Evolutionary conservation across 192 early-diverging fungal genomes (phyloP).

Genomic region (Podila horticola): DNA sequence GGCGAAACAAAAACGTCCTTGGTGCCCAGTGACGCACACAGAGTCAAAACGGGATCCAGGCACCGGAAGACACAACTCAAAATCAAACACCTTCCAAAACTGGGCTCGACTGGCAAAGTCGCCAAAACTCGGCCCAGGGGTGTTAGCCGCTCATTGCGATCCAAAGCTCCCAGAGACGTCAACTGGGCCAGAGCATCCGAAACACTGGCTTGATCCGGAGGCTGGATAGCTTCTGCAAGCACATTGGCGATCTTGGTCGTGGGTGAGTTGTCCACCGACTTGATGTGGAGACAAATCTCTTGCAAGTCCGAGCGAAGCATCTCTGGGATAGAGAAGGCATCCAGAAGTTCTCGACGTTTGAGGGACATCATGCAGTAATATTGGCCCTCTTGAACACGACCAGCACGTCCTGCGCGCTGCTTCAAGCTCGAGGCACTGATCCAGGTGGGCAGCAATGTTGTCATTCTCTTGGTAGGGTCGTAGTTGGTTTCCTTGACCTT

Average conservation of each 20-base stretch:
- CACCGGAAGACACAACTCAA: slow-evolving; percentile 68
- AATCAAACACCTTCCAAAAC: slow-evolving; percentile 74
- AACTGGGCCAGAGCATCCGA: slow-evolving; percentile 48
- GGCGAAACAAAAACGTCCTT: slow-evolving; percentile 55
- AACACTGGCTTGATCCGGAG: slow-evolving; percentile 54
- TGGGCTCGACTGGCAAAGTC: slow-evolving; percentile 73
- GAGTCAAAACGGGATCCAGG: slow-evolving; percentile 74
- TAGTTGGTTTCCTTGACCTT: slow-evolving; percentile 71
- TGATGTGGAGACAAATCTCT: slow-evolving; percentile 62
- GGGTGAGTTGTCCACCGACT: slow-evolving; percentile 54
- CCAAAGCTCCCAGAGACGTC: slow-evolving; percentile 52
- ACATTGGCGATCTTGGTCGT: slow-evolving; percentile 50
- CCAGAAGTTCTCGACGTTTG: slow-evolving; percentile 51
- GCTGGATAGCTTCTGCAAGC: slow-evolving; percentile 55
- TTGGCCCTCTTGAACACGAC: slow-evolving; percentile 65
- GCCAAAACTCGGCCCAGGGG: slow-evolving; percentile 70
- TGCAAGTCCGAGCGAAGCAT: slow-evolving; percentile 63
- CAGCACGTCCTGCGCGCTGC: slow-evolving; percentile 70
- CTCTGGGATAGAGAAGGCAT: slow-evolving; percentile 65
- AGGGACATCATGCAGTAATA: slow-evolving; percentile 63
- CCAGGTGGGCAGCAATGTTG: slow-evolving; percentile 55
- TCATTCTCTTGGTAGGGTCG: slow-evolving; percentile 55
- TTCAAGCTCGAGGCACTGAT: slow-evolving; percentile 65
- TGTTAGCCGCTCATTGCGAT: slow-evolving; percentile 64
- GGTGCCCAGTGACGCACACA: slow-evolving; percentile 65